These are phyloP conservation scores for Ophiocordyceps camponoti-saundersi DNA, from an alignment of 2,329 filamentous ascomycete species.

Conservation along the genomic window DNA sequence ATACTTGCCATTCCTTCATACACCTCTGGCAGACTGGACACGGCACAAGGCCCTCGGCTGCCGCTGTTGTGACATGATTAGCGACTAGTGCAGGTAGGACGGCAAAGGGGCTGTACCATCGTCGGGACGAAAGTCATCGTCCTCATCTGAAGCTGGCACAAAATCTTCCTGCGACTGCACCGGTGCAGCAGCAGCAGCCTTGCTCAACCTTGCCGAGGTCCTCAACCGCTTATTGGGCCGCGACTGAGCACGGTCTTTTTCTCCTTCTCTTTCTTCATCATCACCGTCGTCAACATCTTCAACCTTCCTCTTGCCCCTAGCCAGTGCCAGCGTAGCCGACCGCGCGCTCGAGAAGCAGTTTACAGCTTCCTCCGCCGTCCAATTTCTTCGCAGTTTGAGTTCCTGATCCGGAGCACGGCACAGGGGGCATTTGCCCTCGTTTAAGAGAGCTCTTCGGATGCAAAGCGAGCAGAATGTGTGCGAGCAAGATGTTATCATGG, in stretches of 20 bases:
- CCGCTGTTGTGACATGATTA: not conserved
- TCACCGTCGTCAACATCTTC: conserved; percentile 5
- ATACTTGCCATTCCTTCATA: conserved; percentile 69
- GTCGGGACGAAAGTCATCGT: conserved; percentile 14
- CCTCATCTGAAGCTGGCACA: conserved; percentile 10
- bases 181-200: conserved; percentile 9
- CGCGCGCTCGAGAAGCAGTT: conserved; percentile 57
- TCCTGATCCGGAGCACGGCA: conserved; percentile 71
- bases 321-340: conserved; percentile 44
- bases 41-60: conserved; percentile 56
- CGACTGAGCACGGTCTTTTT: conserved; percentile 10
- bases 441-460: conserved; percentile 70
- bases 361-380: conserved; percentile 70
- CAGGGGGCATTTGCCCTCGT: conserved; percentile 74
- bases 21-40: conserved; percentile 68
- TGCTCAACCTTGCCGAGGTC: conserved; percentile 32
- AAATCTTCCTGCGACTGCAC: conserved; percentile 6
- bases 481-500: conserved; percentile 85
- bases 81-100: not conserved
- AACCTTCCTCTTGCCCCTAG: conserved; percentile 41
- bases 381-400: conserved; percentile 69
- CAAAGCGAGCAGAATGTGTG: conserved; percentile 97
- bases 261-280: too few relatives aligned
- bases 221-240: conserved; percentile 28
- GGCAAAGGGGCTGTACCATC: conserved; percentile 6